Evolutionary conservation across 108 stramenopile species (phyloP), one percentile per base, ranked within the genome.

Genomic region (Nannochloropsis gaditana): DNA sequence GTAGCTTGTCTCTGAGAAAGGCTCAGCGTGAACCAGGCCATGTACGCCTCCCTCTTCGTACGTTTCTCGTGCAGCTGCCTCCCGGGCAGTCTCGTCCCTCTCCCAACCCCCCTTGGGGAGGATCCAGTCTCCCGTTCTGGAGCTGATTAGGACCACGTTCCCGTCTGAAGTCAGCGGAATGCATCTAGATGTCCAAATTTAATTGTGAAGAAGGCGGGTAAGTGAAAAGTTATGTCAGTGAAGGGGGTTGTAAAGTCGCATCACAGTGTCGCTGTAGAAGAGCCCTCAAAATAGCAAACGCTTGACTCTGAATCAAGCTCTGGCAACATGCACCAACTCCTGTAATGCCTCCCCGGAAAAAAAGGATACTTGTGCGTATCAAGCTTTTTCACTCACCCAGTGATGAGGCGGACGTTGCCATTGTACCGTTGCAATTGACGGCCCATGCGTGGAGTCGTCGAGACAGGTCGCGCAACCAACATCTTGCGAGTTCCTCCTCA

Each of bases 21-120:
- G 90, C 9, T 84, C 85, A 10, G 91, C 92, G 17, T 95, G 94
- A 42, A 96, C 85, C 80, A 44, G 85, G 79, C 42, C 96, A 94
- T 19, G 94, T 79, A 96, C 91, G 43, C 96, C 96, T 0, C 92
- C 94, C 83, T 97, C 96, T 83, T 97, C 96, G 87, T 91, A 97
- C 21, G 94, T 93, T 87, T 97, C 96, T 5, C 96, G 89, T 42
- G 93, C 90, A 19, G 95, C 96, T 83, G 94, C 93, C 86, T 96
- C 94, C 88, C 93, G 93, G 85, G 93, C 90, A 0, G 92, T 93
- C 85, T 97, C 96, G 84, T 97, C 96, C 42, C 84, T 85, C 85
- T 97, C 96, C 96, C 96, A 97, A 3, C 95, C 96, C 47, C 96
- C 96, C 87, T 97, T 97, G 41, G 96, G 96, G 42, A 97, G 90